Percentiles rank a stretch among this genome's conserved stretches.
phyloP scores from a whole-genome alignment of 306 rosid species.

The Pterocarpus santalinus region DNA sequence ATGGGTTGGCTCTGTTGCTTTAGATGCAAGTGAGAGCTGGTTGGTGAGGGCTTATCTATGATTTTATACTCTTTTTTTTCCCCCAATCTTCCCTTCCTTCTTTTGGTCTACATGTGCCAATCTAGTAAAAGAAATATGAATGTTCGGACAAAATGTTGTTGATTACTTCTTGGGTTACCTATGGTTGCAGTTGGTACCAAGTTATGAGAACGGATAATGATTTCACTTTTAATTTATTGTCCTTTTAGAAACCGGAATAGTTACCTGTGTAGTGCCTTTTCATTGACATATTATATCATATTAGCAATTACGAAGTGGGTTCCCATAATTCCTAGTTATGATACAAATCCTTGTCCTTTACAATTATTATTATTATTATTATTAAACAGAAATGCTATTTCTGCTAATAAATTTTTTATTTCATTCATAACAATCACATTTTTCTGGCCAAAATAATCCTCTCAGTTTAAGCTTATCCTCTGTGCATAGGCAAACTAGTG shows the following conservation, averaged over 20 bases:
- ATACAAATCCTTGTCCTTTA: slow-evolving; percentile 19
- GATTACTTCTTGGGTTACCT: slow-evolving; percentile 6
- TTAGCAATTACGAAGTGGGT: background rate
- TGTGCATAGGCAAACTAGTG: slow-evolving; percentile 25
- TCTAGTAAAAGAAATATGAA: slow-evolving; percentile 31
- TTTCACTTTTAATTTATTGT: background rate
- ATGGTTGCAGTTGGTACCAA: slow-evolving; percentile 14
- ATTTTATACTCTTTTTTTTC: background rate
- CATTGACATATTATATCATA: background rate
- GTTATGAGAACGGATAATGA: slow-evolving; percentile 28
- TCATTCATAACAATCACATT: slow-evolving; percentile 8
- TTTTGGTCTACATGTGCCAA: slow-evolving; percentile 23
- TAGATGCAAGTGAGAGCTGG: slow-evolving; percentile 96
- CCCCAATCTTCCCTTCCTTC: slow-evolving; percentile 3
- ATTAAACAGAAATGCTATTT: background rate
- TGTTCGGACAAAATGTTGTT: slow-evolving; percentile 20
- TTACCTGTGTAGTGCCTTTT: background rate
- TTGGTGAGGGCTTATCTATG: slow-evolving; percentile 67
- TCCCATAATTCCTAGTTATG: background rate
- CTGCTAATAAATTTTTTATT: slow-evolving; percentile 7
- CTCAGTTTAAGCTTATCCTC: slow-evolving; percentile 20
- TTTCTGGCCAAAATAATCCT: slow-evolving; percentile 25
- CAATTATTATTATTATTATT: slow-evolving; percentile 14
- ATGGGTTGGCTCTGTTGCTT: slow-evolving; percentile 75
- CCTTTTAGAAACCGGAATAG: slow-evolving; percentile 16